Conservation (phyloP, 192 early-diverging fungal genomes). For the Mortierella alpina region DNA sequence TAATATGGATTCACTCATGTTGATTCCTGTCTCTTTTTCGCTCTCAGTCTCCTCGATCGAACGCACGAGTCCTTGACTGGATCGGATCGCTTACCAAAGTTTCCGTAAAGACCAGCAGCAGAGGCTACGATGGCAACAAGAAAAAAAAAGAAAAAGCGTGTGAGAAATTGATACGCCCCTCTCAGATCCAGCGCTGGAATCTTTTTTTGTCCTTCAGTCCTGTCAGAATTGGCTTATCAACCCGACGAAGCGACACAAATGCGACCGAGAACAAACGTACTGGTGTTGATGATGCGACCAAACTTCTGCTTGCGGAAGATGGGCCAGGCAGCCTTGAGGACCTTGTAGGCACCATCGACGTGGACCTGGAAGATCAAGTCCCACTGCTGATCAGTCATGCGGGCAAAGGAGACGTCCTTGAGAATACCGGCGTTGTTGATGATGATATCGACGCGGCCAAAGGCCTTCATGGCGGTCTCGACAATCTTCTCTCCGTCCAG, state of each 20-base stretch:
- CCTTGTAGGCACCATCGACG: slow-evolving; percentile 93
- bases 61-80: too few species aligned
- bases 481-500: slow-evolving; percentile 98
- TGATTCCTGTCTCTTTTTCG: neutral
- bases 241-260: neutral
- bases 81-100: slow-evolving; percentile 79
- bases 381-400: slow-evolving; percentile 99
- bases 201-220: neutral
- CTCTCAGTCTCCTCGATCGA: neutral
- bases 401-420: slow-evolving; percentile 95
- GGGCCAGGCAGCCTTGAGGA: slow-evolving; percentile 97
- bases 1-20: neutral
- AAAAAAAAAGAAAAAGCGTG: neutral
- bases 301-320: slow-evolving; percentile 96
- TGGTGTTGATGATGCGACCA: slow-evolving; percentile 77
- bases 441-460: slow-evolving; percentile 94
- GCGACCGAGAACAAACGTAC: slow-evolving; percentile 12
- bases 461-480: slow-evolving; percentile 94
- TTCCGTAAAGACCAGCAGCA: slow-evolving; percentile 98
- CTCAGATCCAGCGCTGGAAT: neutral
- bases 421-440: slow-evolving; percentile 99
- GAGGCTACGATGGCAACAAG: slow-evolving; percentile 81
- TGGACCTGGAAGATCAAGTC: slow-evolving; percentile 93
- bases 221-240: neutral
- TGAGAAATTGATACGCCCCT: neutral